Conservation (phyloP, 176 grass and related monocot genomes). For the Rhynchospora pubera region DNA sequence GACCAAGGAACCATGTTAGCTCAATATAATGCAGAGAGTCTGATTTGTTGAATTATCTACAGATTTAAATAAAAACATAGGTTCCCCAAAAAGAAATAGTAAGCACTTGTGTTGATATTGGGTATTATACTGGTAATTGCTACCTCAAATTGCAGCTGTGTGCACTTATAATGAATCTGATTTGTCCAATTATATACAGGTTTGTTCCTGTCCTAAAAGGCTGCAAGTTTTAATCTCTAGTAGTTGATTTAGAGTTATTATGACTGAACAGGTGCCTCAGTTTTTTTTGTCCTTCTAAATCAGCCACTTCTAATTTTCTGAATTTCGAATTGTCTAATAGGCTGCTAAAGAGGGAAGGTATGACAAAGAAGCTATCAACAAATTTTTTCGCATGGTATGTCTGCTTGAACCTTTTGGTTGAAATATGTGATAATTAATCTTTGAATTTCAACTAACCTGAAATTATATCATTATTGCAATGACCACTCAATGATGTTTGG, state of each 20-base stretch:
- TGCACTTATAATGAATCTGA: not conserved
- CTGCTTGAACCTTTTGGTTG: not conserved
- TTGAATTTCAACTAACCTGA: not conserved
- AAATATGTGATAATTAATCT: not conserved
- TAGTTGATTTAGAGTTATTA: not conserved
- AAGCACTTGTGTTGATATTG: not conserved
- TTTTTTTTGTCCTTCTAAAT: constrained; percentile 21
- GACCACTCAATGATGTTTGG: not conserved
- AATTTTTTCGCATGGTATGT: constrained; percentile 92
- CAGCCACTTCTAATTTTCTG: constrained; percentile 28
- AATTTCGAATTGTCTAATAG: constrained; percentile 39
- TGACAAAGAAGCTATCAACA: constrained; percentile 91
- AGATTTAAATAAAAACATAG: no score
- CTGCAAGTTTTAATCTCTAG: not conserved
- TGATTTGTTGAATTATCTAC: no score
- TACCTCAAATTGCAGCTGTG: not conserved
- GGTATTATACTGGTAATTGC: not conserved
- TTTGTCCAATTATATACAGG: not conserved
- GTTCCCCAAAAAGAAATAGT: not conserved
- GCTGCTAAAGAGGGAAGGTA: constrained; percentile 90
- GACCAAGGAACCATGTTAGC: not conserved
- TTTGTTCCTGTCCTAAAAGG: not conserved
- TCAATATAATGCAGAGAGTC: not conserved
- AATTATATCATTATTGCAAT: not conserved
- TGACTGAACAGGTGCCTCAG: not conserved